phyloP scores from a whole-genome alignment of 31 red algal genomes.

The Bonnemaisonia californica region DNA sequence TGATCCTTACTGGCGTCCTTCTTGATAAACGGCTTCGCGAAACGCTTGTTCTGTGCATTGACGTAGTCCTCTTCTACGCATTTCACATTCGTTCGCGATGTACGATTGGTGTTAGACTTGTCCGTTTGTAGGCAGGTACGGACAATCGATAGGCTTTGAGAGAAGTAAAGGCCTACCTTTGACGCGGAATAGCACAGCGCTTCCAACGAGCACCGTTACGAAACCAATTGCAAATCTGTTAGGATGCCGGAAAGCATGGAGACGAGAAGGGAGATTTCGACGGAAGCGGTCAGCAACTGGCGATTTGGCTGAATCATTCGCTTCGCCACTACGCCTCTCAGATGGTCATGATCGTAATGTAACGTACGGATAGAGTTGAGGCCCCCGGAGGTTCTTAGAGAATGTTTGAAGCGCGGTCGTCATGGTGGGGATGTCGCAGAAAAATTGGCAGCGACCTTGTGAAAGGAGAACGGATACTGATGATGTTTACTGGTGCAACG shows the following conservation, averaged over 20 bases:
- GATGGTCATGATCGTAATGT: background rate
- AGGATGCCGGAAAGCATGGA: too few relatives aligned
- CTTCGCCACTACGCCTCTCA: too few relatives aligned
- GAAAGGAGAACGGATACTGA: too few relatives aligned
- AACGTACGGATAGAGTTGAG: slow-evolving; percentile 62
- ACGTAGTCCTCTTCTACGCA: slow-evolving; percentile 61
- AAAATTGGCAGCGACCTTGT: too few relatives aligned
- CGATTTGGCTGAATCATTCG: too few relatives aligned
- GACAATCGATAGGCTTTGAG: too few relatives aligned
- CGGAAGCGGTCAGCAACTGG: too few relatives aligned
- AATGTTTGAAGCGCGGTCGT: slow-evolving; percentile 50
- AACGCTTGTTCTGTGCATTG: slow-evolving; percentile 46
- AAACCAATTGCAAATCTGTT: slow-evolving; percentile 64
- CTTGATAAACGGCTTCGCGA: slow-evolving; percentile 56
- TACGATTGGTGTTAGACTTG: too few relatives aligned
- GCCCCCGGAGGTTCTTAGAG: slow-evolving; percentile 45
- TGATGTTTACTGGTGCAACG: too few relatives aligned
- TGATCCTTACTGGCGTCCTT: slow-evolving; percentile 5
- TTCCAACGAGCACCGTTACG: slow-evolving; percentile 24
- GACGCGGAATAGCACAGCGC: slow-evolving; percentile 35
- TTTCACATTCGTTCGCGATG: too few relatives aligned
- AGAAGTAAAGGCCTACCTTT: slow-evolving; percentile 52
- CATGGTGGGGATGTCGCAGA: slow-evolving; percentile 34
- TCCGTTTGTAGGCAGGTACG: too few relatives aligned
- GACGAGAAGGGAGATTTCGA: too few relatives aligned